Base-by-base conservation (phyloP, 352 stramenopile genomes). In the Pythium angustatum region DNA sequence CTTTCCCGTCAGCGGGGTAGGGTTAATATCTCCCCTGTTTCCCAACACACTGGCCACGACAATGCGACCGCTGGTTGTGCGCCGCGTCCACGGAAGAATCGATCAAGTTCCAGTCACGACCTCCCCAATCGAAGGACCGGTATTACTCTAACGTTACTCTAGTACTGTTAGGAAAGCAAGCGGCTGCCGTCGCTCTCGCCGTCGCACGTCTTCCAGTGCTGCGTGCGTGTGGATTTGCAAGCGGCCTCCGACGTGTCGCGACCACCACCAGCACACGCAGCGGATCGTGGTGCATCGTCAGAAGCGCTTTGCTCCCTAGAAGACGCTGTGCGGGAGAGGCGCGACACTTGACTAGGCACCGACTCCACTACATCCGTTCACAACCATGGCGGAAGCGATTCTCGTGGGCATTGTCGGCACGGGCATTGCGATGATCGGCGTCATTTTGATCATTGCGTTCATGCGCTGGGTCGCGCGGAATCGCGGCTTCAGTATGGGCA, bases 321-420 rank as follows among this genome's bases (percentile, higher is more conserved):
- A 56, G 49, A 3, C 9, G n/a, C n/a, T n/a, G n/a, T n/a, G n/a
- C n/a, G n/a, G n/a, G n/a, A n/a, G n/a, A n/a, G n/a, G n/a, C n/a
- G n/a, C n/a, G n/a, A n/a, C n/a, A n/a, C n/a, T n/a, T n/a, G n/a
- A n/a, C n/a, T n/a, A n/a, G n/a, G n/a, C n/a, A n/a, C n/a, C n/a
- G n/a, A n/a, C n/a, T n/a, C n/a, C n/a, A n/a, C n/a, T n/a, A n/a
- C n/a, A n/a, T n/a, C n/a, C n/a, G n/a, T n/a, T n/a, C n/a, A n/a
- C 36, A 43, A 58, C 34, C 26, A 72, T 72, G 65, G 44, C 65
- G n/a, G 47, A 61, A 22, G 48, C 60, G 40, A 55, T 72, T 17
- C 40, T 72, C 58, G 58, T 72, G 27, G 65, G 58, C 28, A 64
- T 72, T 47, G 58, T 72, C 7, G 65, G 65, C 52, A 72, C 58